Base-by-base conservation (phyloP, 1,284 basidiomycete genomes). In the Leucoagaricus sp. region DNA sequence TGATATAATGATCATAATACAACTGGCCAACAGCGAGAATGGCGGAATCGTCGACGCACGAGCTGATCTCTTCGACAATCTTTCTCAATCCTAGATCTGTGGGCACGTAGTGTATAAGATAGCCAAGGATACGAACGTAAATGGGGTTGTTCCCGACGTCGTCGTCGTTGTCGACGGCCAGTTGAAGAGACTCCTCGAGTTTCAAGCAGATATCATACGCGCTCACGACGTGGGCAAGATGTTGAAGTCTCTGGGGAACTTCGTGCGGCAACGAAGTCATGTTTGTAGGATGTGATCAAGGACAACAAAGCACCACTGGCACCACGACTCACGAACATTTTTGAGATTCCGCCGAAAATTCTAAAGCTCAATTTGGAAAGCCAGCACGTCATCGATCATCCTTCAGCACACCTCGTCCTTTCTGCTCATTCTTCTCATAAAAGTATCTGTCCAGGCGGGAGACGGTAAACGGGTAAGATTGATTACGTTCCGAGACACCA, bases 1-100 rank as follows among this genome's bases (percentile, higher is more conserved):
- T 49, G 40, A 68, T 60, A 58, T 60, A 66, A 52, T 66, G 60
- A 60, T 64, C 53, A 38, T 56, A 61, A 53, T 68, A 65, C 58
- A 61, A 61, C 40, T 65, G 45, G 38, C 65, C 65, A 57, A 64
- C 36, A 2, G 36, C 28, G 28, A 62, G 41, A 47, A 66, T 17
- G 19, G 40, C 60, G 0, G 10, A 17, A 28, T 63, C 61, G 40
- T 44, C 49, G 3, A 6, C 23, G 46, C 49, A 57, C 13, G 58
- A 64, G 42, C 25, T 17, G 21, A 68, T 58, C 42, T 65, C 61
- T 25, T 47, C 5, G 45, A 61, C 55, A 19, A 65, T 46, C 9
- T 28, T 47, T 41, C 40, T 51, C 29, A 61, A 40, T 19, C 54
- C 64, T 40, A 6, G 38, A 47, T 60, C 59, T 29, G 58, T 55